Percentiles rank a stretch among this genome's conserved stretches.
These are phyloP conservation scores for Gryganskiella cystojenkinii DNA, from an alignment of 192 early-diverging fungal species.

Conservation along the genomic window DNA sequence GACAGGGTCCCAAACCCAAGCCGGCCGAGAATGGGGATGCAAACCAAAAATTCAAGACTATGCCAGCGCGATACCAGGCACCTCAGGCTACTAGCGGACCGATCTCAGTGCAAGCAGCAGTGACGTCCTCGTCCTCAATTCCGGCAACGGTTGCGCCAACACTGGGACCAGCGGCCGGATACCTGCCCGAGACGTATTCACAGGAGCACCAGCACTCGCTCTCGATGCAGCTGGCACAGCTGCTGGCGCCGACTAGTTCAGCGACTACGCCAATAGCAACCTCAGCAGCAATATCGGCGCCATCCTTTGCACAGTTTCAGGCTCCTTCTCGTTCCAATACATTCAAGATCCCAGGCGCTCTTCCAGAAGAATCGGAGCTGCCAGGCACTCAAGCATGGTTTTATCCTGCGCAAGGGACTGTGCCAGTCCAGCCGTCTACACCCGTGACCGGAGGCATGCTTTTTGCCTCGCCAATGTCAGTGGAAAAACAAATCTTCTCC, in stretches of 20 bases:
- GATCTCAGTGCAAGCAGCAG: not conserved
- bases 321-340: not conserved
- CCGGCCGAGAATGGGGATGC: slow-evolving; percentile 5
- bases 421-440: no score
- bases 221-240: slow-evolving; percentile 12
- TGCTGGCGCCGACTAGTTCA: not conserved
- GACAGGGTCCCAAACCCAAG: slow-evolving; percentile 1
- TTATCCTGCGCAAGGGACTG: not conserved
- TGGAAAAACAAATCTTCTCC: not conserved
- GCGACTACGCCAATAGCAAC: not conserved
- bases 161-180: slow-evolving; percentile 37
- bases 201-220: slow-evolving; percentile 33
- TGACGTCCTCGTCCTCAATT: not conserved
- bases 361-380: not conserved
- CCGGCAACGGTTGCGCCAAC: not conserved
- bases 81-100: no score
- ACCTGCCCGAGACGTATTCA: slow-evolving; percentile 40
- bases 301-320: no score
- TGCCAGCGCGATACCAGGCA: slow-evolving; percentile 26
- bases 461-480: slow-evolving; percentile 18
- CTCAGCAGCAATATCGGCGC: not conserved
- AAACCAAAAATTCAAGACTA: slow-evolving; percentile 17
- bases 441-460: not conserved
- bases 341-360: not conserved
- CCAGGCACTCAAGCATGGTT: slow-evolving; percentile 1